A percentile compares a stretch with the other conserved stretches of the same genome.
These are phyloP conservation scores for Zanthoxylum bungeanum DNA, from an alignment of 345 rosid genomes.

Conservation along the genomic window DNA sequence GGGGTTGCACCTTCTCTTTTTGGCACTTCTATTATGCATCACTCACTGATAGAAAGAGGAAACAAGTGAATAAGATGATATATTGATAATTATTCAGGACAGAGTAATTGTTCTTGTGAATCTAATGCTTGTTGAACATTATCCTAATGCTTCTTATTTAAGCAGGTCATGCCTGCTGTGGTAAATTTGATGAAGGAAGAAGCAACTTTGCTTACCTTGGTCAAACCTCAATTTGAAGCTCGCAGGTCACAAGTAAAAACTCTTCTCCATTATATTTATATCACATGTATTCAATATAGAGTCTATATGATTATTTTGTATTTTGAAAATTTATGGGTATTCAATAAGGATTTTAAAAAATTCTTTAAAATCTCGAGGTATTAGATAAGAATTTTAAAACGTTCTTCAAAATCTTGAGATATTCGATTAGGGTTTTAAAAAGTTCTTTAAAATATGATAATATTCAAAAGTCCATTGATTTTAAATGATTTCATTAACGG, in stretches of 20 bases:
- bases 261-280: not conserved
- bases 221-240: constrained; percentile 98
- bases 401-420: no score
- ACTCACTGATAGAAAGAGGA: not conserved
- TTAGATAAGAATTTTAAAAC: no score
- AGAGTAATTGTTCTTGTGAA: not conserved
- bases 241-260: constrained; percentile 75
- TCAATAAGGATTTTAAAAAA: no score
- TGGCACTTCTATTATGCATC: not conserved
- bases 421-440: no score
- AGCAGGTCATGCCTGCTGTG: constrained; percentile 91
- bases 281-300: no score
- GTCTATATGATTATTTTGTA: no score
- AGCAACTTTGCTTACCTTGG: constrained; percentile 65
- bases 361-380: no score
- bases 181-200: constrained; percentile 82
- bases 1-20: not conserved
- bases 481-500: no score
- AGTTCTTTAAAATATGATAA: no score
- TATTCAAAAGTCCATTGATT: no score
- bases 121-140: not conserved
- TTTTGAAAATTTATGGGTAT: no score
- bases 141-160: not conserved
- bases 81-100: not conserved
- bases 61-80: not conserved